phyloP scores from a whole-genome alignment of 257 asterid species.

The Nicotiana tomentosiformis region DNA sequence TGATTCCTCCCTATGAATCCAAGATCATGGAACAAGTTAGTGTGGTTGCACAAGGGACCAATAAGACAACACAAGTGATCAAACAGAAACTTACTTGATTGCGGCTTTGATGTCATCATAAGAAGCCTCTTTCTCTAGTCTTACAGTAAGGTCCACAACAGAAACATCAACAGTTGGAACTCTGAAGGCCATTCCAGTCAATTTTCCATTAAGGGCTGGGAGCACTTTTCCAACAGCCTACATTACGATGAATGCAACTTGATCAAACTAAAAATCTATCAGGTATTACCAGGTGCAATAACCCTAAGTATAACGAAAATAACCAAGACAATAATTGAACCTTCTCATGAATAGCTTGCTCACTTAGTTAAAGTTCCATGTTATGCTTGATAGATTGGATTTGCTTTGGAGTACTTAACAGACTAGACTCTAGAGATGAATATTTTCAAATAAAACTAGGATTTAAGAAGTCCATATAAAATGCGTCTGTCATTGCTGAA shows the following conservation, averaged over 20 bases:
- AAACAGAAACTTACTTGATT: conserved; percentile 41
- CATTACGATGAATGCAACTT: conserved; percentile 19
- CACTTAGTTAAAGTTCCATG: not conserved
- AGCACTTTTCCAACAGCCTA: conserved; percentile 86
- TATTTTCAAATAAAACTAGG: not conserved
- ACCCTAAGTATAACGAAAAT: not conserved
- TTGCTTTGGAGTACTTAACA: not conserved
- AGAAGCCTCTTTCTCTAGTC: conserved; percentile 59
- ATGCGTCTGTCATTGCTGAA: not conserved
- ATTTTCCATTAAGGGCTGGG: conserved; percentile 67
- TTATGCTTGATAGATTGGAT: not conserved
- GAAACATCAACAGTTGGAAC: conserved; percentile 83
- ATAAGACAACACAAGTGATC: not conserved
- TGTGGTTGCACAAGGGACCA: not conserved
- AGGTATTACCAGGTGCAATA: not conserved
- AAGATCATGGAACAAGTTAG: not conserved
- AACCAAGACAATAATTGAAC: not conserved
- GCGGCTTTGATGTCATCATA: conserved; percentile 70
- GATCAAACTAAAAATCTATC: not conserved
- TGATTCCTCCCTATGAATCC: conserved; percentile 52
- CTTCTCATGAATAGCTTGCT: not conserved
- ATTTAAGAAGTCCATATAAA: not conserved
- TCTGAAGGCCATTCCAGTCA: conserved; percentile 83
- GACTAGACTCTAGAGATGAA: not conserved
- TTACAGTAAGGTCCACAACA: conserved; percentile 69